Base-by-base conservation (phyloP, 2,329 filamentous ascomycete species). In the Monosporascus sp. region DNA sequence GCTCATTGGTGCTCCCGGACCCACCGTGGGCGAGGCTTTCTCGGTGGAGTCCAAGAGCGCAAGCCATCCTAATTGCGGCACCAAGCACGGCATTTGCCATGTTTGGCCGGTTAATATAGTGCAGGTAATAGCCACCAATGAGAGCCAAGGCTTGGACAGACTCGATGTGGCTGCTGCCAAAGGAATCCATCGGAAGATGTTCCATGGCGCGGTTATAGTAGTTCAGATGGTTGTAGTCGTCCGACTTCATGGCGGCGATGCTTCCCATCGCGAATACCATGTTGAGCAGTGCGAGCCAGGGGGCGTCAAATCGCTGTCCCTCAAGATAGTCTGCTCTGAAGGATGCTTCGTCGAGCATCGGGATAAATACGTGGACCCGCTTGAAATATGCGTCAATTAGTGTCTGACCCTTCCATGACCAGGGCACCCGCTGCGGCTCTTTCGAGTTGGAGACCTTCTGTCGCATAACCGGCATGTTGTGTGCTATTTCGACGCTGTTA, bases 321-420 rank as follows among this genome's bases (percentile, higher is more conserved):
- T 80, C 78, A 17, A 84, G 72, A 60, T 86, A 87, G 50, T 82
- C 82, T 9, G 83, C 81, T 57, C 85, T 81, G 67, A 91, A 89
- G 9, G 80, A 78, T 18, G 80, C 79, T 67, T 91, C 87, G 59
- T 91, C 87, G 3, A 91, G 75, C 78, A 91, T 84, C 0, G 88
- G 88, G 4, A 86, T 80, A 59, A 89, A 86, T 1, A 85, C 81
- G 56, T 91, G 88, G 24, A 88, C 80, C 35, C 85, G 80, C 59
- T 86, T 85, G 67, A 91, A 91, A 67, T 89, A 91, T n/a, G 85
- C 85, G 60, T 90, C 84, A 41, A 90, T 82, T 9, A 89, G 73
- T 6, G 82, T 82, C 65, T 87, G 82, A 17, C 85, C 86, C 60
- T 87, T 85, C 65, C 80, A 81, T 17, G 80, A 79, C 75, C 83